These are phyloP conservation scores for Aspergillus nomiae DNA, from an alignment of 2,329 filamentous ascomycete genomes.

Conservation along the genomic window DNA sequence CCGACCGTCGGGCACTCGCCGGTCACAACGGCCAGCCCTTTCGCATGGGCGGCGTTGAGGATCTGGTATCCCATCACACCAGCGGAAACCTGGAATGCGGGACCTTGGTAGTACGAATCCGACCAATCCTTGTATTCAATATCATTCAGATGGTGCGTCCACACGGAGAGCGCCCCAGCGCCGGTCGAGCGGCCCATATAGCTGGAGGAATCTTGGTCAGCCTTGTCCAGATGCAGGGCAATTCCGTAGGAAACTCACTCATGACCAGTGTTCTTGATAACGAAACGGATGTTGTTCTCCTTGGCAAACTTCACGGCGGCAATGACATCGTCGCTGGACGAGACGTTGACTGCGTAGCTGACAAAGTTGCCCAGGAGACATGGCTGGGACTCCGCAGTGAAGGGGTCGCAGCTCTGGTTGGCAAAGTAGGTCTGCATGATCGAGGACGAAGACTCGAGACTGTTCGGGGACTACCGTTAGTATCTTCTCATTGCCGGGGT, in stretches of 20 bases:
- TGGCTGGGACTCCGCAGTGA: slow-evolving; percentile 22
- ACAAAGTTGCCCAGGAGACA: slow-evolving; percentile 35
- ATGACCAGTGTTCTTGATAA: slow-evolving; percentile 48
- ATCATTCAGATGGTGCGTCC: slow-evolving; percentile 35
- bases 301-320: slow-evolving; percentile 46
- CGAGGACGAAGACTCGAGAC: slow-evolving; percentile 31
- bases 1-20: slow-evolving; percentile 61
- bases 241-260: slow-evolving; percentile 26
- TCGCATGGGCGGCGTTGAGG: slow-evolving; percentile 49
- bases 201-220: slow-evolving; percentile 13
- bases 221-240: background rate
- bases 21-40: slow-evolving; percentile 55
- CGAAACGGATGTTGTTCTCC: slow-evolving; percentile 54
- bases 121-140: slow-evolving; percentile 39
- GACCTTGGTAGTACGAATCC: slow-evolving; percentile 49
- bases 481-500: no score
- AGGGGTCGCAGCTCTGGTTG: slow-evolving; percentile 36
- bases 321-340: slow-evolving; percentile 30
- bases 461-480: background rate
- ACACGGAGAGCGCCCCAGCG: slow-evolving; percentile 48
- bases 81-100: slow-evolving; percentile 56
- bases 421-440: slow-evolving; percentile 36
- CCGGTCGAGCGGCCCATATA: slow-evolving; percentile 62
- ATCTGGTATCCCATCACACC: slow-evolving; percentile 56
- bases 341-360: slow-evolving; percentile 39